Evolutionary conservation across 1,139 yeast genomes (phyloP), one percentile per base, ranked within the genome.

Genomic region (Debaryomyces fabryi): DNA sequence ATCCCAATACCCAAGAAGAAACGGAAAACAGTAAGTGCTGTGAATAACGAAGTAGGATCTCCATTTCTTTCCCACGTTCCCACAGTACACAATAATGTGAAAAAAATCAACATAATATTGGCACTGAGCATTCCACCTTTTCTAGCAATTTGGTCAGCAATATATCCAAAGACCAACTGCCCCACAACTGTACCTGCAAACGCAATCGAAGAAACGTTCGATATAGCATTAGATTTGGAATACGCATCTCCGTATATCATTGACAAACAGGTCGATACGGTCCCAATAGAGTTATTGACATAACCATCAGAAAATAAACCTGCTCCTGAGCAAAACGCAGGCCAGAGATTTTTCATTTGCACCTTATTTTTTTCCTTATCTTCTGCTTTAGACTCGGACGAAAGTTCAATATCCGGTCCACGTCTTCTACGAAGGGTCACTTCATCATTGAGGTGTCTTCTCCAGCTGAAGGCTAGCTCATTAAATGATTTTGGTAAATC

Each of bases 121-220:
- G 96, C 89, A 42, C 78, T 65, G 55, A 91, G 63, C 96, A 91
- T 90, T 42, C 96, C 96, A 7, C 76, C 68, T 61, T 86, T 89
- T 70, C 97, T 82, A 10, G 91, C 86, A 56, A 83, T 73, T 60
- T 84, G 80, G 68, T 91, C 97, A 15, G 96, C 80, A 45, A 88
- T 70, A 59, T 82, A 84, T 43, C 97, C 97, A 67, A 91, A 90
- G 2, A 75, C 47, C 47, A 91, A 76, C 72, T 85, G 92, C 39
- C 97, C 97, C n/a, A 88, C 78, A 44, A 91, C 95, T 3, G 92
- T 90, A 58, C 97, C 97, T 10, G 80, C 96, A 63, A 91, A 91
- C 0, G 91, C 96, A 62, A 91, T 87, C n/a, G 96, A 83, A 0
- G 95, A 78, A 47, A 91, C 88, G 60, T 90, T 89, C 52, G 83